A percentile compares a stretch with the other conserved stretches of the same genome.
Evolutionary conservation across 495 filamentous ascomycete species (phyloP).

Genomic region (Neurospora tetraspora): DNA sequence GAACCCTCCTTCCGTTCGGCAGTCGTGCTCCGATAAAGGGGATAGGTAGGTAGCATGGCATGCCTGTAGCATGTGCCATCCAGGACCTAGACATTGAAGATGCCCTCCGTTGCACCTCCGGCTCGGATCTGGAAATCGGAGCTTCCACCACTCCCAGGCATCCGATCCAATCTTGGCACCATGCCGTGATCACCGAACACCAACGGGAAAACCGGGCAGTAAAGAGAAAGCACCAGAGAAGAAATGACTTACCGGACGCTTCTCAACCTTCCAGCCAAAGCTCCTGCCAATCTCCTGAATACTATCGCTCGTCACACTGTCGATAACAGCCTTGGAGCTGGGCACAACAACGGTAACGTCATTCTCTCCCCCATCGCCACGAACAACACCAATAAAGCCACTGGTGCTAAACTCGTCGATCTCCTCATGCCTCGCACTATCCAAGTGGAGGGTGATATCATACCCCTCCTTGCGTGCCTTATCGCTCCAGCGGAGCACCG

Average conservation of each 20-base stretch:
- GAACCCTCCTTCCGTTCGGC: background rate
- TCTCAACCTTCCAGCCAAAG: slow-evolving; percentile 60
- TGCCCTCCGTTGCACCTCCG: background rate
- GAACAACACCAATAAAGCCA: slow-evolving; percentile 69
- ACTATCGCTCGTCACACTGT: slow-evolving; percentile 68
- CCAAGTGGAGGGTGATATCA: slow-evolving; percentile 80
- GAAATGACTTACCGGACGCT: slow-evolving; percentile 34
- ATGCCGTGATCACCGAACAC: background rate
- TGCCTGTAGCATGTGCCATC: background rate
- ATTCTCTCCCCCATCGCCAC: slow-evolving; percentile 38
- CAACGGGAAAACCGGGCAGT: background rate
- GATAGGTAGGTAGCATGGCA: background rate
- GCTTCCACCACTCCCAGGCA: background rate
- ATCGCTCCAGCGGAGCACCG: slow-evolving; percentile 71
- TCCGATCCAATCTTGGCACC: background rate
- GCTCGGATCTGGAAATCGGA: background rate
- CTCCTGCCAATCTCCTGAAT: slow-evolving; percentile 55
- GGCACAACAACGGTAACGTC: slow-evolving; percentile 62
- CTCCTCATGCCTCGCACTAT: slow-evolving; percentile 66
- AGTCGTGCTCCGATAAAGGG: background rate
- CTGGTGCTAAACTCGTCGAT: slow-evolving; percentile 88
- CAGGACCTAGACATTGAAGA: background rate
- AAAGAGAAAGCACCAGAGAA: background rate
- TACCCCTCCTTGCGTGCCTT: slow-evolving; percentile 61
- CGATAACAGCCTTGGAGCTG: slow-evolving; percentile 70